Base-by-base conservation (phyloP, 140 eudicot genomes). In the Senecio squalidus region DNA sequence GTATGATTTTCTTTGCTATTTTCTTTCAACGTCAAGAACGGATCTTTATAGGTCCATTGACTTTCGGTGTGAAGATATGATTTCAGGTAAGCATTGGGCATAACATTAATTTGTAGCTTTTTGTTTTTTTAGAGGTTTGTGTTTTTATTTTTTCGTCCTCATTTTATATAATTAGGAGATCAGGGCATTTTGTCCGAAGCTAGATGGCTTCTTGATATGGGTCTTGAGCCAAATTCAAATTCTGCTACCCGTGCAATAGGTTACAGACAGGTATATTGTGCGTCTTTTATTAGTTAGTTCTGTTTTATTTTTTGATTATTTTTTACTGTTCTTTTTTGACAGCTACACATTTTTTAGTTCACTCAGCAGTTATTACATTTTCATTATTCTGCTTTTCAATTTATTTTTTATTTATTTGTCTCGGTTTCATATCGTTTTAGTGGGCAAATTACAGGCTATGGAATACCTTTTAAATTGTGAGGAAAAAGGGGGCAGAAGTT, bases 241-340 rank as follows among this genome's bases (percentile, higher is more conserved):
- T 92, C 98, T 64, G 96, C 98, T 40, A 86, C 96, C 63, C 85
- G 94, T 67, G 98, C 98, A 31, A 92, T 92, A 67, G 98, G 98
- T 59, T 92, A 92, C 68, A 67, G 92, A 84, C 96, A 86, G 82
- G 98, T 87, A 86, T 54, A 30, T 17, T 17, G 47, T 23, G 6
- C 17, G 41, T 38, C 27, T 64, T 45, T 14, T 69, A 14, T 34
- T 46, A 20, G 26, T 45, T 53, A 13, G 34, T 54, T 11, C 18
- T 15, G 25, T 21, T 33, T 49, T 38, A 25, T 11, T 1, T 36
- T 0, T 20, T 28, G 27, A 30, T 39, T 60, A 25, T 20, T 50
- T 59, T 36, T 6, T 1, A 27, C 3, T 59, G 10, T 20, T 69
- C 18, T 1, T 3, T 25, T n/a, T n/a, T n/a, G n/a, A n/a, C n/a